Evolutionary conservation across 2,329 filamentous ascomycete genomes (phyloP).

Genomic region (Verticillium isaacii): DNA sequence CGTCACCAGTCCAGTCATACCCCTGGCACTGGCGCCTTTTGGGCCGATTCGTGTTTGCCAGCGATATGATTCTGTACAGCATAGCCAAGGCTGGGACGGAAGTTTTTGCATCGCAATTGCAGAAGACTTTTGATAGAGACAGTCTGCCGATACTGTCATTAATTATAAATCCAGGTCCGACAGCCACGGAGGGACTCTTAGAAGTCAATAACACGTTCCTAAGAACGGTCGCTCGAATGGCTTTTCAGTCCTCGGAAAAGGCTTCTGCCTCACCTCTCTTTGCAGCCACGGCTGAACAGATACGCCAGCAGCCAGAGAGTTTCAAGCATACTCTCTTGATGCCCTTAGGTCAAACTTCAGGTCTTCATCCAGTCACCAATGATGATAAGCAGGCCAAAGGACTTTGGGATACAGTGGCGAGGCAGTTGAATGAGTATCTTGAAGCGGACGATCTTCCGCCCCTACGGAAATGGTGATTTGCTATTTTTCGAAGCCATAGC

Average conservation of each 20-base stretch:
- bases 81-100: conserved; percentile 16
- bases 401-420: conserved; percentile 10
- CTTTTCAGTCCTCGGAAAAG: conserved; percentile 7
- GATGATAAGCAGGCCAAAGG: conserved; percentile 5
- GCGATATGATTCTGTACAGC: conserved; percentile 17
- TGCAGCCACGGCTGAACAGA: conserved; percentile 9
- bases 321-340: conserved; percentile 11
- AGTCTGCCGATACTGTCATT: conserved; percentile 8
- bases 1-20: conserved; percentile 1
- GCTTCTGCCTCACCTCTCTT: conserved; percentile 11
- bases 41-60: conserved; percentile 7
- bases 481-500: too few species aligned
- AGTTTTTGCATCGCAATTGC: conserved; percentile 13
- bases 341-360: conserved; percentile 4
- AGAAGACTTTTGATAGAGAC: conserved; percentile 9
- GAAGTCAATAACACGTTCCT: conserved; percentile 2
- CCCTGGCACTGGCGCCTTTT: conserved; percentile 11
- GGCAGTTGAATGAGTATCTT: conserved; percentile 4
- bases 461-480: conserved; percentile 1
- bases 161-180: conserved; percentile 15
- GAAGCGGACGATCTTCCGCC: not conserved
- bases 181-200: conserved; percentile 4
- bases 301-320: conserved; percentile 1
- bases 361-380: conserved; percentile 2
- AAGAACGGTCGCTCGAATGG: conserved; percentile 1